Conservation (phyloP, 2,329 filamentous ascomycete species). For the Penicillium sclerotiorum region DNA sequence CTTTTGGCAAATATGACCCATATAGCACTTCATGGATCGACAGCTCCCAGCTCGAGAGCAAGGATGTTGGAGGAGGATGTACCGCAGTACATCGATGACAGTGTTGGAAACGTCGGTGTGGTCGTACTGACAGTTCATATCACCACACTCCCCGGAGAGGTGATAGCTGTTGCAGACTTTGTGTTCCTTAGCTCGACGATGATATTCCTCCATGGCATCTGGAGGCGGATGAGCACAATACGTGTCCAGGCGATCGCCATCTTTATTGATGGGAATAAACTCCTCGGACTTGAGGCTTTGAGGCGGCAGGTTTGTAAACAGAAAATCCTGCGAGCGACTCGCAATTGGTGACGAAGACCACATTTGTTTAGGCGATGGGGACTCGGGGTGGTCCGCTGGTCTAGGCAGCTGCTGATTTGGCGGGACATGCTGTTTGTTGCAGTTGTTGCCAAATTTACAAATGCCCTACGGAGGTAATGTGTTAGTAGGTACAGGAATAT, state of each 20-base stretch:
- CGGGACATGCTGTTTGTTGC: conserved; percentile 34
- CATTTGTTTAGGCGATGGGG: conserved; percentile 16
- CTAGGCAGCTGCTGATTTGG: conserved; percentile 29
- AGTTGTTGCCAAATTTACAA: conserved; percentile 35
- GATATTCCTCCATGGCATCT: conserved; percentile 45
- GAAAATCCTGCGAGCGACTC: conserved; percentile 26
- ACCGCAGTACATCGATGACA: conserved; percentile 46
- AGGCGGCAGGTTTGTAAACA: conserved; percentile 21
- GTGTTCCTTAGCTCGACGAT: conserved; percentile 36
- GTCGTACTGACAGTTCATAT: conserved; percentile 47
- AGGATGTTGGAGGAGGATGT: conserved; percentile 48
- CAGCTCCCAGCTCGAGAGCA: conserved; percentile 48
- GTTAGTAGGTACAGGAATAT: neutral
- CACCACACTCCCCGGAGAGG: conserved; percentile 45
- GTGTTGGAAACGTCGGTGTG: conserved; percentile 47
- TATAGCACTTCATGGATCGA: conserved; percentile 46
- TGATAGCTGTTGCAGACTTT: conserved; percentile 57
- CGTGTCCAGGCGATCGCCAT: conserved; percentile 51
- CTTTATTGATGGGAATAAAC: conserved; percentile 51
- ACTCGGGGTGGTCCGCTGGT: conserved; percentile 14
- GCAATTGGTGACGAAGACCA: conserved; percentile 14
- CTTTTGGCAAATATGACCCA: conserved; percentile 49
- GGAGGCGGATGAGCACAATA: conserved; percentile 40
- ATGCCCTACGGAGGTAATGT: conserved; percentile 26
- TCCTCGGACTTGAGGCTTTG: conserved; percentile 23